Conservation (phyloP, 108 stramenopile genomes). For the Fragilaria radians region DNA sequence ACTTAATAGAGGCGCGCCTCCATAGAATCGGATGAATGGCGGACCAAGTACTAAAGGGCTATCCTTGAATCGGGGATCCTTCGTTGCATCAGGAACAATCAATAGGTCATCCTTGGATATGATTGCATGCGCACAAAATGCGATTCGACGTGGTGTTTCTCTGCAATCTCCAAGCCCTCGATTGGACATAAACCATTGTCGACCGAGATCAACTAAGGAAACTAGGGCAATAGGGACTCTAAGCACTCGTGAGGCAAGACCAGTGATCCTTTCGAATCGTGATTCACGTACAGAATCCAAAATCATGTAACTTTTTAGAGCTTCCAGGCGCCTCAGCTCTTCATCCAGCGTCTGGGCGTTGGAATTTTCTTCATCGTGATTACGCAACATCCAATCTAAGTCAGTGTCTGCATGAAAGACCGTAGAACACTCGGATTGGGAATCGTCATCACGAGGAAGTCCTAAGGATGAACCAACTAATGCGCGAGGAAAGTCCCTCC, state of each 20-base stretch:
- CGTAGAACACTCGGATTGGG: neutral
- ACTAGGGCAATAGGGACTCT: slow-evolving; percentile 55
- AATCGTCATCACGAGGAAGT: neutral
- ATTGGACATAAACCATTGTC: slow-evolving; percentile 57
- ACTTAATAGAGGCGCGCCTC: slow-evolving; percentile 47
- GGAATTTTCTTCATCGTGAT: slow-evolving; percentile 11
- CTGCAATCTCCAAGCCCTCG: slow-evolving; percentile 40
- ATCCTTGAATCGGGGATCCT: slow-evolving; percentile 61
- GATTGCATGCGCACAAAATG: slow-evolving; percentile 71
- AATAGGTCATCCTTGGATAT: slow-evolving; percentile 22
- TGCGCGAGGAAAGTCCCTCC: neutral
- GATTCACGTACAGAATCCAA: slow-evolving; percentile 34
- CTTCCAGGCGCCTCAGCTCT: slow-evolving; percentile 37
- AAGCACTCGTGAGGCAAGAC: slow-evolving; percentile 36
- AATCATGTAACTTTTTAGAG: slow-evolving; percentile 44
- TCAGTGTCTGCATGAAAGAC: slow-evolving; percentile 1
- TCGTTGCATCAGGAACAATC: slow-evolving; percentile 46
- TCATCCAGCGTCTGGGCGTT: slow-evolving; percentile 23
- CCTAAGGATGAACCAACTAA: neutral
- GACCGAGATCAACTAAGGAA: slow-evolving; percentile 46
- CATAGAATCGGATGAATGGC: slow-evolving; percentile 69
- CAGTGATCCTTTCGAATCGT: slow-evolving; percentile 14
- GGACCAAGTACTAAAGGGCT: slow-evolving; percentile 61
- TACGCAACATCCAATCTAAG: slow-evolving; percentile 31
- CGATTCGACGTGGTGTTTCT: slow-evolving; percentile 53